Conservation (phyloP, 2,329 filamentous ascomycete genomes). For the Aquanectria penicillioides region DNA sequence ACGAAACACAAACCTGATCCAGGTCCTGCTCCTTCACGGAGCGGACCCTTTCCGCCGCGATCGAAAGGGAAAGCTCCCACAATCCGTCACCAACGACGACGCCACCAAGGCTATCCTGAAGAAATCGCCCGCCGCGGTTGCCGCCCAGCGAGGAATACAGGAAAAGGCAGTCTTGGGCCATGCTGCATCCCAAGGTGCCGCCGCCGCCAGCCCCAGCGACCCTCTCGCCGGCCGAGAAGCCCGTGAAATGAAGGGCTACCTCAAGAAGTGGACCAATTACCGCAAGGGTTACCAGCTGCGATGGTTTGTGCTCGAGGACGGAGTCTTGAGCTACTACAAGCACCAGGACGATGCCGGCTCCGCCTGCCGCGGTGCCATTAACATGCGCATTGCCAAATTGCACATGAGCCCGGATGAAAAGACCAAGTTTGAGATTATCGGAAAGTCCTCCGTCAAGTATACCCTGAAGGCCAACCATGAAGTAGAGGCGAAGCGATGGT, state of each 20-base stretch:
- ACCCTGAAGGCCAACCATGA: slow-evolving; percentile 97
- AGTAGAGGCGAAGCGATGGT: slow-evolving; percentile 98
- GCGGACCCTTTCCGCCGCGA: slow-evolving; percentile 96
- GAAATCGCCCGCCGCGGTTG: slow-evolving; percentile 91
- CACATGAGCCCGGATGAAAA: slow-evolving; percentile 98
- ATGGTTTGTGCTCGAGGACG: slow-evolving; percentile 98
- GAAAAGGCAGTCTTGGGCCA: slow-evolving; percentile 95
- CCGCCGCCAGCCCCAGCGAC: slow-evolving; percentile 65
- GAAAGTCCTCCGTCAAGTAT: slow-evolving; percentile 98
- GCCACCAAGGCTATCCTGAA: slow-evolving; percentile 88
- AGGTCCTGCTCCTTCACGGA: slow-evolving; percentile 90
- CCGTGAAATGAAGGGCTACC: slow-evolving; percentile 96
- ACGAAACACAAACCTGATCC: slow-evolving; percentile 86
- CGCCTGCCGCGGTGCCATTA: slow-evolving; percentile 96
- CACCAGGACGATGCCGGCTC: slow-evolving; percentile 97
- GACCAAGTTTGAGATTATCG: slow-evolving; percentile 96
- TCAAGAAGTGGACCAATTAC: slow-evolving; percentile 99
- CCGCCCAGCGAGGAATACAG: slow-evolving; percentile 93
- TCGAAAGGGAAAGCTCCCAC: slow-evolving; percentile 92
- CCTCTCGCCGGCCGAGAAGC: slow-evolving; percentile 82
- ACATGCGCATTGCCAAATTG: slow-evolving; percentile 95
- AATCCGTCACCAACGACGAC: slow-evolving; percentile 97
- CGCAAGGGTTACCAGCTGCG: slow-evolving; percentile 95
- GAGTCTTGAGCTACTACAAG: slow-evolving; percentile 98
- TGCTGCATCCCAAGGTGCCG: slow-evolving; percentile 64